phyloP scores from a whole-genome alignment of 345 rosid genomes.

The Populus simonii region DNA sequence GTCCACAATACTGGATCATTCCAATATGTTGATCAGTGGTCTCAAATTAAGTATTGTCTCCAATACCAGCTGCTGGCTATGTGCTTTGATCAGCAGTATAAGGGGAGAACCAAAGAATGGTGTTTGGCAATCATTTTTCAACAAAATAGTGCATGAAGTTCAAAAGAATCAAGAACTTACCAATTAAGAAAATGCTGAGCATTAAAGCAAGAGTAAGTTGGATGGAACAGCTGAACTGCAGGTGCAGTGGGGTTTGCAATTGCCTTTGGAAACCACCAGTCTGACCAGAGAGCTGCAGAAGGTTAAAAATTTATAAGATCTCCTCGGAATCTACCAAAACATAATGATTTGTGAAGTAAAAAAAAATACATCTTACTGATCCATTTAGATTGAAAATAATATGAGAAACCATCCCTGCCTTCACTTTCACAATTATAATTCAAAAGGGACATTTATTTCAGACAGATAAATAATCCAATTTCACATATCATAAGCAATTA shows the following conservation, averaged over 20 bases:
- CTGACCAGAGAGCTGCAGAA: slow-evolving; percentile 45
- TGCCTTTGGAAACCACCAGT: slow-evolving; percentile 47
- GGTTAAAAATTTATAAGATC: slow-evolving; percentile 12
- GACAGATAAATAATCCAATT: neutral
- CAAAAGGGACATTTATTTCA: neutral
- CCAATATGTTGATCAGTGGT: neutral
- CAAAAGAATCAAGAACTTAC: slow-evolving; percentile 35
- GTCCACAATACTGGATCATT: neutral
- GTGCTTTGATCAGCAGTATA: neutral
- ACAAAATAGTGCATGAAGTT: neutral
- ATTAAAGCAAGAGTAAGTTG: slow-evolving; percentile 58
- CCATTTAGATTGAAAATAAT: neutral
- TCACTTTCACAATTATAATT: neutral
- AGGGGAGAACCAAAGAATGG: neutral
- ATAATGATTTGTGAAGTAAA: neutral
- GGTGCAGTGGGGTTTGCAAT: slow-evolving; percentile 38
- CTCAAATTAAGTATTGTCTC: neutral
- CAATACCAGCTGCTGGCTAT: neutral
- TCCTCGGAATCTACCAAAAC: neutral
- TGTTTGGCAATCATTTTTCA: neutral
- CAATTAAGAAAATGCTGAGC: slow-evolving; percentile 63
- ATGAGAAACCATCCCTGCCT: neutral
- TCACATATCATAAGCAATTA: neutral
- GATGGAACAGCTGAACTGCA: slow-evolving; percentile 51
- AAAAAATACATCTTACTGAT: neutral